Conservation (phyloP, 345 rosid species). For the Streptanthus diversifolius region DNA sequence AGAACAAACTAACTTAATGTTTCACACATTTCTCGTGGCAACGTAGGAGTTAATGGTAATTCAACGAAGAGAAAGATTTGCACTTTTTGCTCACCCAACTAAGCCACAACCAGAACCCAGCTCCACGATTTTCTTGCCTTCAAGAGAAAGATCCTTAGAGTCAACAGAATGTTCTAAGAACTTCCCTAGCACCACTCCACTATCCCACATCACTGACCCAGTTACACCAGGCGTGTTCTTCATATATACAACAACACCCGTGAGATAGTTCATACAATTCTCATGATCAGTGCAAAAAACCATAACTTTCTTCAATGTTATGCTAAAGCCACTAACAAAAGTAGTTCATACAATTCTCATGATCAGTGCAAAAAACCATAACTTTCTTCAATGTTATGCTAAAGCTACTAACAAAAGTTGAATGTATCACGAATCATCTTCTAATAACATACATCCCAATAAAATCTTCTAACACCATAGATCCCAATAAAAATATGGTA, state of each 20-base stretch:
- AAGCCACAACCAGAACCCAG: constrained; percentile 95
- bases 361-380: neutral
- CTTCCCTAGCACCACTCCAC: constrained; percentile 85
- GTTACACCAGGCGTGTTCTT: constrained; percentile 83
- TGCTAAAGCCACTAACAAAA: neutral
- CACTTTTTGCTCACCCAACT: constrained; percentile 62
- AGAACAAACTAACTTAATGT: constrained; percentile 2
- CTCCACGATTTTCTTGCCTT: constrained; percentile 74
- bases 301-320: constrained; percentile 1
- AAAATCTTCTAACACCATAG: neutral
- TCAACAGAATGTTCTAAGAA: constrained; percentile 91
- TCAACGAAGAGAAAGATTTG: neutral
- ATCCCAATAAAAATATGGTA: neutral
- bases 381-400: neutral
- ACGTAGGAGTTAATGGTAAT: neutral
- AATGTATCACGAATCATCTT: neutral
- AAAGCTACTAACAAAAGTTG: neutral
- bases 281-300: neutral
- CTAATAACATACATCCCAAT: neutral
- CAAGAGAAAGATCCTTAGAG: constrained; percentile 55
- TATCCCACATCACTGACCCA: constrained; percentile 92
- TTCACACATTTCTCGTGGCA: neutral
- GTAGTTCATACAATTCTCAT: neutral
- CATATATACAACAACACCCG: constrained; percentile 14
- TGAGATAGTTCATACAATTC: neutral